Conservation (phyloP, 257 asterid species). For the Solanum dulcamara region DNA sequence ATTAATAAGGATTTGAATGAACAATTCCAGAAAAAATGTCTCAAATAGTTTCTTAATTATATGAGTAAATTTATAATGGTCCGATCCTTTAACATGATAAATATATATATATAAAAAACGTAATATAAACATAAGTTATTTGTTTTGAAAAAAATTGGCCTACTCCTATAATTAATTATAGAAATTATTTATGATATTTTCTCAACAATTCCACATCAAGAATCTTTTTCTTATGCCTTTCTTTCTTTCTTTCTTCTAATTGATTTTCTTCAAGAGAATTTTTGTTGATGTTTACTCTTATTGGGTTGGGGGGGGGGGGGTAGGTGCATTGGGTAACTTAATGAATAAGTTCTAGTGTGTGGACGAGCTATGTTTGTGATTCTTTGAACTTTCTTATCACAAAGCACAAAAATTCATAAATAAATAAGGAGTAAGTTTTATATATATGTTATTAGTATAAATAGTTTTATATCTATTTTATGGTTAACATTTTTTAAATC, state of each 20-base stretch:
- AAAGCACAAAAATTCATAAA: background rate
- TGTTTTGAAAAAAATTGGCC: no score
- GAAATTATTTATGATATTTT: no score
- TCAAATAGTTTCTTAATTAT: no score
- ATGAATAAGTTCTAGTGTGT: background rate
- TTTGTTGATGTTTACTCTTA: background rate
- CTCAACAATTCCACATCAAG: constrained; percentile 1
- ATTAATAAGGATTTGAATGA: background rate
- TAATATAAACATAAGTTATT: no score
- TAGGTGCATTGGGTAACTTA: background rate
- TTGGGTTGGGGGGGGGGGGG: background rate
- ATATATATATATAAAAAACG: no score
- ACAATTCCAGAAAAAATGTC: no score
- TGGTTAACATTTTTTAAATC: background rate
- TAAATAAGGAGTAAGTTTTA: background rate
- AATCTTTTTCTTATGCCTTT: background rate
- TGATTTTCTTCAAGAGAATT: constrained; percentile 5
- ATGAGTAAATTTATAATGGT: no score
- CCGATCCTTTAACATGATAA: no score
- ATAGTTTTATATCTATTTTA: background rate
- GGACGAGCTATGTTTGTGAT: background rate
- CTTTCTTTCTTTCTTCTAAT: background rate
- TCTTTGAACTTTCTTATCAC: background rate
- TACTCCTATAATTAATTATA: no score
- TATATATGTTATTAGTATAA: background rate